These are phyloP conservation scores for Micromonas commoda DNA, from an alignment of 139 green algal species.

Conservation along the genomic window DNA sequence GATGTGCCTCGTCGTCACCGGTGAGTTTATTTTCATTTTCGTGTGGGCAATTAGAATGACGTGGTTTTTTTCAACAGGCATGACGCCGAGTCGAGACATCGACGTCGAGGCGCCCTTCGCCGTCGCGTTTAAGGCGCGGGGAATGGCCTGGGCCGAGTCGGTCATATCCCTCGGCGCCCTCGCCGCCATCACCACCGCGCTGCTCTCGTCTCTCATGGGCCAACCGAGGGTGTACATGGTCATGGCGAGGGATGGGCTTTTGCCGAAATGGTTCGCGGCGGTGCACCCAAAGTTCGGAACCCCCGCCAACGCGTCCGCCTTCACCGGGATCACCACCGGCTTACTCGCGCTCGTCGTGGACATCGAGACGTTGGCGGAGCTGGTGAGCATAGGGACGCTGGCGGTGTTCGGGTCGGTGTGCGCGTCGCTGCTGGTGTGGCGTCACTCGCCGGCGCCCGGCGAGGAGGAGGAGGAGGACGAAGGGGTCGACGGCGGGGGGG, in stretches of 20 bases:
- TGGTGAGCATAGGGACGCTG: slow-evolving; percentile 81
- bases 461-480: too few relatives aligned
- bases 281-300: slow-evolving; percentile 7
- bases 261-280: slow-evolving; percentile 57
- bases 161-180: slow-evolving; percentile 7
- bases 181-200: slow-evolving; percentile 59
- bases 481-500: neutral
- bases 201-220: slow-evolving; percentile 61
- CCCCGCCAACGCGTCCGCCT: slow-evolving; percentile 26
- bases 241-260: slow-evolving; percentile 63
- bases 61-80: too few relatives aligned
- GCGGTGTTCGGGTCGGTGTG: slow-evolving; percentile 71
- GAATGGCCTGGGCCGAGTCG: neutral
- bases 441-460: slow-evolving; percentile 39
- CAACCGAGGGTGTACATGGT: slow-evolving; percentile 71
- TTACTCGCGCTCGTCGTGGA: slow-evolving; percentile 66
- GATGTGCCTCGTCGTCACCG: slow-evolving; percentile 42
- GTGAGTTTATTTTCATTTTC: too few relatives aligned
- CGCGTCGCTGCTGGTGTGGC: slow-evolving; percentile 45
- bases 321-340: slow-evolving; percentile 47
- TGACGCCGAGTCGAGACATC: slow-evolving; percentile 46
- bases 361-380: slow-evolving; percentile 69
- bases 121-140: slow-evolving; percentile 36
- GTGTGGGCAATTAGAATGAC: too few relatives aligned
- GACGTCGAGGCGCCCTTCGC: slow-evolving; percentile 45